These are phyloP conservation scores for Trypanosoma platydactyli DNA, from an alignment of 208 protist genomes.

Conservation along the genomic window DNA sequence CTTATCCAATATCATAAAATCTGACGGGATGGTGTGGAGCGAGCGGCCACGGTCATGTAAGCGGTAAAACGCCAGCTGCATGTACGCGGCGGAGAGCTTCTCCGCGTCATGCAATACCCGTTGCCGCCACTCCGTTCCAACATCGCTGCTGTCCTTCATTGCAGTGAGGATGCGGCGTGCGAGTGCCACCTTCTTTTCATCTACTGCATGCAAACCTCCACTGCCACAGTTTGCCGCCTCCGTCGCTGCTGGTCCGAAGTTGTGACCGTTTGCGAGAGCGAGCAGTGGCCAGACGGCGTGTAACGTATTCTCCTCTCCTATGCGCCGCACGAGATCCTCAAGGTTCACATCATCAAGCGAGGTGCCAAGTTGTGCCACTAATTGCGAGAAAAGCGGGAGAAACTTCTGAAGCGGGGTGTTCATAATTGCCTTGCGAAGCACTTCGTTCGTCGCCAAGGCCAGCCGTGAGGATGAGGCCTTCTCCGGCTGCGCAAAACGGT, in stretches of 20 bases:
- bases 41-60: conserved; percentile 13
- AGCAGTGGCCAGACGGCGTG: conserved; percentile 71
- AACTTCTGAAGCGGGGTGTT: conserved; percentile 57
- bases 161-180: conserved; percentile 33
- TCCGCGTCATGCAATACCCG: conserved; percentile 43
- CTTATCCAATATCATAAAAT: conserved; percentile 40
- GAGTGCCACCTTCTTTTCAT: conserved; percentile 36
- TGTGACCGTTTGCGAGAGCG: conserved; percentile 60
- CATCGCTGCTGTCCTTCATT: conserved; percentile 5
- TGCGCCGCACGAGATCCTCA: conserved; percentile 38
- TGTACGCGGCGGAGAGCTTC: conserved; percentile 70
- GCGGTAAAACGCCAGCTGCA: conserved; percentile 71
- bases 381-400: conserved; percentile 62
- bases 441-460: conserved; percentile 20
- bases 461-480: too few relatives aligned
- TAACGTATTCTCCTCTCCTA: conserved; percentile 57
- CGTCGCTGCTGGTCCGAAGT: conserved; percentile 35
- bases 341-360: conserved; percentile 33
- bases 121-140: neutral
- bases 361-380: conserved; percentile 64
- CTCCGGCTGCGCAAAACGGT: neutral
- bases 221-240: neutral
- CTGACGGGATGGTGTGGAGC: conserved; percentile 32
- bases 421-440: conserved; percentile 52
- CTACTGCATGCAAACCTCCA: conserved; percentile 30